Evolutionary conservation across 1,139 yeast species (phyloP).

Genomic region (Suhomyces terraborum): DNA sequence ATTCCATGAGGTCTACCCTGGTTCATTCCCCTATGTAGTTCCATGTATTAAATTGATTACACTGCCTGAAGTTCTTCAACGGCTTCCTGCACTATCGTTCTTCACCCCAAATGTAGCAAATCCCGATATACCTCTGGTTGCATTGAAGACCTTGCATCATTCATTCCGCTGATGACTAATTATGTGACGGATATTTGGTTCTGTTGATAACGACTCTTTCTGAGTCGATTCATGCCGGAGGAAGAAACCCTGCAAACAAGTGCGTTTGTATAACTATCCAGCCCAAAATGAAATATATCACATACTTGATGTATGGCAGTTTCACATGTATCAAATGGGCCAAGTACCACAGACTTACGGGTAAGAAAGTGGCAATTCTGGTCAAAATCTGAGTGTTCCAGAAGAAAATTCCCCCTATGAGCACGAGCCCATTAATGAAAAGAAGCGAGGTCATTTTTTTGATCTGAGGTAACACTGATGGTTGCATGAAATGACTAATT

Average conservation of each 20-base stretch:
- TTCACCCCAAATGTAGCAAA: too few relatives aligned
- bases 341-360: constrained; percentile 73
- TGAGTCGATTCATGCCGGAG: constrained; percentile 65
- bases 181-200: too few relatives aligned
- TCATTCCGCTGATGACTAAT: too few relatives aligned
- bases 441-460: constrained; percentile 35
- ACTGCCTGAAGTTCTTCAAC: too few relatives aligned
- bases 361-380: constrained; percentile 75
- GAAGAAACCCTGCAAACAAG: constrained; percentile 66
- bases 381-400: constrained; percentile 89
- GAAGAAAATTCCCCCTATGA: constrained; percentile 55
- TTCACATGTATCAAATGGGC: constrained; percentile 30
- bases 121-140: too few relatives aligned
- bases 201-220: not conserved
- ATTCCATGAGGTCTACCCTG: too few relatives aligned
- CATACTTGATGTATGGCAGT: constrained; percentile 24
- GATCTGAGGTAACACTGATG: constrained; percentile 35
- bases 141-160: too few relatives aligned
- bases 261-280: constrained; percentile 64
- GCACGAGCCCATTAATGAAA: constrained; percentile 41
- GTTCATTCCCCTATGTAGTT: too few relatives aligned
- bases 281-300: constrained; percentile 45
- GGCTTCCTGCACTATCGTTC: too few relatives aligned
- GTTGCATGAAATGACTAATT: constrained; percentile 33
- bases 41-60: too few relatives aligned